Conservation (phyloP, 257 asterid species). For the Nicotiana undulata region DNA sequence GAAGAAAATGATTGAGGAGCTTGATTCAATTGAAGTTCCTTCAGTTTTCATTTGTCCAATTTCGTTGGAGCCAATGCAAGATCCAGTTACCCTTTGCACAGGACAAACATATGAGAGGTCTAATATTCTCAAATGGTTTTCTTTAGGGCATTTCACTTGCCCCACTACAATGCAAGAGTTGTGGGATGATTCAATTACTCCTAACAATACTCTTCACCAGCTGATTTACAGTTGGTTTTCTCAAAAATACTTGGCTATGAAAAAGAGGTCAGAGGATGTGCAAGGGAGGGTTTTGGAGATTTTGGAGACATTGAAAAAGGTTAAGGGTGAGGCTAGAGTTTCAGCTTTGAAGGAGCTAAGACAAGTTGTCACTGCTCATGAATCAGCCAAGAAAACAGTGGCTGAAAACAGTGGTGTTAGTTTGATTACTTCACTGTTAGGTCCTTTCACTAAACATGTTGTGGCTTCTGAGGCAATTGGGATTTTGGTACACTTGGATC, state of each 20-base stretch:
- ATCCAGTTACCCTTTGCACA: conserved; percentile 80
- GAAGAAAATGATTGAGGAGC: conserved; percentile 26
- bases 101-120: conserved; percentile 76
- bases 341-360: conserved; percentile 54
- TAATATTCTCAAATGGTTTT: conserved; percentile 58
- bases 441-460: conserved; percentile 58
- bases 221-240: conserved; percentile 64
- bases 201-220: conserved; percentile 57
- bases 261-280: conserved; percentile 69
- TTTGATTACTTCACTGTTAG: conserved; percentile 47
- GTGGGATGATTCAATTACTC: conserved; percentile 64
- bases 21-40: conserved; percentile 23
- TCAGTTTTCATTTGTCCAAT: conserved; percentile 65
- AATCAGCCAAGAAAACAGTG: conserved; percentile 44
- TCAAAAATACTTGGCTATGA: conserved; percentile 70
- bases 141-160: conserved; percentile 54
- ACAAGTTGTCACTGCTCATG: conserved; percentile 35
- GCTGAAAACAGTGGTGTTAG: conserved; percentile 49
- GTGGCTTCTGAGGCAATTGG: conserved; percentile 63
- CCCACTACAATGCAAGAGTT: conserved; percentile 77
- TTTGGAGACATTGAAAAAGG: conserved; percentile 47
- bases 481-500: conserved; percentile 52
- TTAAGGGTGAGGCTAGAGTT: conserved; percentile 58
- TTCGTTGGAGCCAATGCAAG: conserved; percentile 68
- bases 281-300: conserved; percentile 73